Base-by-base conservation (phyloP, 2,329 filamentous ascomycete species). In the Tolypocladium cylindrosporum region DNA sequence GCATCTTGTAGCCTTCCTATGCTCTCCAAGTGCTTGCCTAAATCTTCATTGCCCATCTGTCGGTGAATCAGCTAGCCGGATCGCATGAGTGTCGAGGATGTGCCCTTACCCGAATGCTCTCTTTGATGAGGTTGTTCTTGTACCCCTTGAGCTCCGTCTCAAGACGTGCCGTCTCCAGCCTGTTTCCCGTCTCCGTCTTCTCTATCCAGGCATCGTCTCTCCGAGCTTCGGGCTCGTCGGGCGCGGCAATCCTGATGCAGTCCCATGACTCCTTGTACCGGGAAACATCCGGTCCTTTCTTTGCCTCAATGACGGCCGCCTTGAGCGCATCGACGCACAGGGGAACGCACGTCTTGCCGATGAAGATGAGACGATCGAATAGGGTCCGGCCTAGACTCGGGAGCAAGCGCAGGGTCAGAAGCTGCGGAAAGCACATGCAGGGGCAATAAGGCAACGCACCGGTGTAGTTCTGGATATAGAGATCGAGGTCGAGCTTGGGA, bases 81-180 rank as follows among this genome's bases (percentile, higher is more conserved):
- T 40, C 14, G 39, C 39, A 19, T 19, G 39, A 40, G 39, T 40
- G 39, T 19, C 41, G 50, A 42, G 8, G 4, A 21, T 21, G 45
- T 50, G 45, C 10, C 57, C 60, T 52, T 78, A 95, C 91, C 64
- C 92, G 77, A 67, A 97, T 96, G 75, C 91, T 97, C 75, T 99
- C 94, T 71, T 97, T 96, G 66, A 99, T 91, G 50, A 97, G 76
- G 67, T 97, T 99, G 69, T 97, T 96, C 74, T 94, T 96, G 73
- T 97, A 97, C 1, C 87, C 88, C 71, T 91, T 92, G 24, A 99
- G 78, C 72, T 97, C 91, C 19, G 82, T 77, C 69, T 97, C 91
- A 57, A 97, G 78, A n/a, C 88, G 83, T 57, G 84, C 79, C 1
- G 87, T 87, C 71, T 96, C 88, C 1, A 77, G 74, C 64, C 83